These are phyloP conservation scores for Ormosia semicastrata DNA, from an alignment of 306 rosid genomes.

Conservation along the genomic window DNA sequence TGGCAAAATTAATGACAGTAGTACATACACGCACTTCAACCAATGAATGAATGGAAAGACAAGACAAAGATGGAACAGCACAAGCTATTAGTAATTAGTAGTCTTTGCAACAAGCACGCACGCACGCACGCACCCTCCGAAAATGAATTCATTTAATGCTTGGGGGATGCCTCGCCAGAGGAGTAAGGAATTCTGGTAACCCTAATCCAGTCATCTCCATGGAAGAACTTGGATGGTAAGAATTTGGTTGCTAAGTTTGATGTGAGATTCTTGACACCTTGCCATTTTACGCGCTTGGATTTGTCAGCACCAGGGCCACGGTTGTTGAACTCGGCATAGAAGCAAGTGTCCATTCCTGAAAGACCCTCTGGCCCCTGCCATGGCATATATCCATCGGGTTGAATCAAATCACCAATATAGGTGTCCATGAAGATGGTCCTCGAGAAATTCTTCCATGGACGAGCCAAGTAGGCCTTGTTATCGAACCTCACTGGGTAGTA, in stretches of 20 bases:
- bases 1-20: not conserved
- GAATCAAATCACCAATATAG: conserved; percentile 57
- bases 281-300: conserved; percentile 59
- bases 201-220: conserved; percentile 60
- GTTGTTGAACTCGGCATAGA: conserved; percentile 51
- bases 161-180: conserved; percentile 15
- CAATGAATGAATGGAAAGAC: not conserved
- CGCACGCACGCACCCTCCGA: not conserved
- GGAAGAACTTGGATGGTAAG: conserved; percentile 34
- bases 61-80: not conserved
- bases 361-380: conserved; percentile 50
- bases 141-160: not conserved
- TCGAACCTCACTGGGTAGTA: conserved; percentile 42
- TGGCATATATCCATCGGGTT: conserved; percentile 68
- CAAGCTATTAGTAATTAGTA: not conserved
- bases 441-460: conserved; percentile 85
- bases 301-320: conserved; percentile 57
- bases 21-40: not conserved
- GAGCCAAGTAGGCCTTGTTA: conserved; percentile 51
- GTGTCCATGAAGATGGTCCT: conserved; percentile 73
- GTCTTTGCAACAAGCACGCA: not conserved
- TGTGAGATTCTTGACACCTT: conserved; percentile 50
- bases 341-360: conserved; percentile 43
- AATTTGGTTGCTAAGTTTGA: conserved; percentile 12
- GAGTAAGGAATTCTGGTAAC: conserved; percentile 46